Percentiles rank a stretch among this genome's conserved stretches.
Evolutionary conservation across 805 yeast genomes (phyloP).

Genomic region (Metschnikowia similis): DNA sequence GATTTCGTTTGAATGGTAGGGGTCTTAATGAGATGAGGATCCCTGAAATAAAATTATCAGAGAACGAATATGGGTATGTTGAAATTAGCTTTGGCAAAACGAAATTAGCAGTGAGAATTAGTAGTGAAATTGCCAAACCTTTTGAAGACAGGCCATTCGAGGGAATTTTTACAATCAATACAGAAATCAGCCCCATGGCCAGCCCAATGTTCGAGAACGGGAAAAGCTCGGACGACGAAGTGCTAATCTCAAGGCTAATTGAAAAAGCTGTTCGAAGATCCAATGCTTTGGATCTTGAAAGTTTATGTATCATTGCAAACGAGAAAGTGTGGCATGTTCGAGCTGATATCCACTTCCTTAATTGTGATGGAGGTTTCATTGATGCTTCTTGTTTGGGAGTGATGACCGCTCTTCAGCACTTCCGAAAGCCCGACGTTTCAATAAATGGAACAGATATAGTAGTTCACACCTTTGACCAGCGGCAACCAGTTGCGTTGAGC

Average conservation of each 20-base stretch:
- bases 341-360: conserved; percentile 84
- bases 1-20: conserved; percentile 68
- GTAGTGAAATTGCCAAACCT: conserved; percentile 75
- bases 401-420: conserved; percentile 79
- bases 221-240: conserved; percentile 72
- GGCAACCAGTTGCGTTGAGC: conserved; percentile 83
- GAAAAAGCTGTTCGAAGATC: conserved; percentile 92
- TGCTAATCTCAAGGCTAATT: conserved; percentile 71
- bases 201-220: conserved; percentile 77
- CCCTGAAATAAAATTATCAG: conserved; percentile 56
- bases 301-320: conserved; percentile 87
- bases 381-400: conserved; percentile 91
- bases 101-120: conserved; percentile 60
- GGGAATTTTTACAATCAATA: conserved; percentile 77
- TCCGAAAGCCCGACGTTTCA: conserved; percentile 76
- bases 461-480: conserved; percentile 67
- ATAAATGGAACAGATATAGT: conserved; percentile 62
- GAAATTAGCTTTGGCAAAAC: conserved; percentile 78
- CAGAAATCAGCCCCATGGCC: conserved; percentile 90
- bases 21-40: conserved; percentile 58
- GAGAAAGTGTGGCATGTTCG: conserved; percentile 85
- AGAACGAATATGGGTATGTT: conserved; percentile 73
- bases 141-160: conserved; percentile 91
- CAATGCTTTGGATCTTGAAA: conserved; percentile 86
- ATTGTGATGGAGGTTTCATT: conserved; percentile 89